Evolutionary conservation across 2,329 filamentous ascomycete genomes (phyloP), one percentile per base, ranked within the genome.

Genomic region (Pyrenophora tritici-repentis): DNA sequence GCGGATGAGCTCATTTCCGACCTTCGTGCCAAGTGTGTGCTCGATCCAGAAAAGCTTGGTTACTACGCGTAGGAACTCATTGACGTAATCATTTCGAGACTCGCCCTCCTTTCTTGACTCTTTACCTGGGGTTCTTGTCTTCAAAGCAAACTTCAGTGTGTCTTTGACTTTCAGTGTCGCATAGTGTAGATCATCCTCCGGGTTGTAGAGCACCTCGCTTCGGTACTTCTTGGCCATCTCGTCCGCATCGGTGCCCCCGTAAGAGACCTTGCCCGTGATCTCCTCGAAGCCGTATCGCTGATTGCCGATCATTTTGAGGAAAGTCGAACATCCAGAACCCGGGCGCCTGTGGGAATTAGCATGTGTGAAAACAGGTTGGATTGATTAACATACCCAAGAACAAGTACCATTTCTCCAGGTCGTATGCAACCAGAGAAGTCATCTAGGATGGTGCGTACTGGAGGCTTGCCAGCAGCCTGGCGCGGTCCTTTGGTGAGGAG

Each of bases 111-210:
- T 79, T 2, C 86, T 78, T 6, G 80, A 82, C 13, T 74, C 72
- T 44, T 86, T 82, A 1, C 83, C 82, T 0, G 88, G 88, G 0
- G 88, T 88, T 43, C 87, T 79, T 1, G 85, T 84, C 42, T 85
- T 82, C 1, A 89, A 80, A 0, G 89, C 89, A 66, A 92, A 92
- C 42, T 84, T 80, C 0, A 93, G 77, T 0, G 89, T 93, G 58
- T 90, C 81, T 1, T 86, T 84, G 9, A 92, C 88, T 0, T 86
- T 90, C 17, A 94, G 75, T n/a, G 89, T 86, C 0, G 89, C 86
- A 57, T 91, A 92, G 67, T 92, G 89, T 22, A 87, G 80, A 67
- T 91, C 88, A 22, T 87, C 84, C 73, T 93, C 89, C 12, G 90
- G 86, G 60, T 90, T 91, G 69, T 93, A 92, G 10, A 90, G 78